Base-by-base conservation (phyloP, 192 early-diverging fungal genomes). In the Mortierella antarctica region DNA sequence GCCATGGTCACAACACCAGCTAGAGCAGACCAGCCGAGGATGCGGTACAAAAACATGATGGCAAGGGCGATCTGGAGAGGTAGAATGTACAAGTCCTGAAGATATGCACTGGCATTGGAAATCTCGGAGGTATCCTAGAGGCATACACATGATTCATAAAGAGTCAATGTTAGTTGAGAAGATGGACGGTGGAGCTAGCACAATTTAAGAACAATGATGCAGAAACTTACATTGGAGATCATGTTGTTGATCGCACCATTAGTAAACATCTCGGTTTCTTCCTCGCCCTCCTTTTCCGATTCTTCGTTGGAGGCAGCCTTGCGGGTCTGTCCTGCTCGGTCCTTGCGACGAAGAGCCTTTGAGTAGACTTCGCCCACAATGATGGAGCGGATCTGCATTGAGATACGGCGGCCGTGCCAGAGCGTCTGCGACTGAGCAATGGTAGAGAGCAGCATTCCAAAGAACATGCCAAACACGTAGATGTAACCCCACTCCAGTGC, bases 21-120 rank as follows among this genome's bases (percentile, higher is more conserved):
- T 17, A 97, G 63, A 39, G 95, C 95, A 17, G 95, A 88, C 44
- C 86, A 83, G 11, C 97, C 97, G 49, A 99, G 80, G 46, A 99
- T 84, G 31, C 75, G 77, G 66, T 95, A 91, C 55, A 99, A 81
- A 63, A 88, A 89, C 78, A 79, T 76, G 6, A 95, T 81, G n/a
- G 90, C 92, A 11, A 95, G 78, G 14, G 87, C 45, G 53, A 94
- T 86, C 57, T 90, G 87, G 45, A 94, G 76, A 23, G 94, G 94
- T 41, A 86, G 82, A 21, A 82, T 84, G 67, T 92, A 92, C 17
- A 93, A 52, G 20, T 77, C 86, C 55, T 88, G 61, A 55, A 88
- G 60, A 45, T 77, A 82, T 10, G 82, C 82, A 67, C 79, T 88
- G 52, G 73, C 84, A 7, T 75, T 80, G 2, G 83, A 73, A 44